A percentile compares a stretch with the other conserved stretches of the same genome.
These are phyloP conservation scores for Colletotrichum lini DNA, from an alignment of 2,329 filamentous ascomycete genomes.

Conservation along the genomic window DNA sequence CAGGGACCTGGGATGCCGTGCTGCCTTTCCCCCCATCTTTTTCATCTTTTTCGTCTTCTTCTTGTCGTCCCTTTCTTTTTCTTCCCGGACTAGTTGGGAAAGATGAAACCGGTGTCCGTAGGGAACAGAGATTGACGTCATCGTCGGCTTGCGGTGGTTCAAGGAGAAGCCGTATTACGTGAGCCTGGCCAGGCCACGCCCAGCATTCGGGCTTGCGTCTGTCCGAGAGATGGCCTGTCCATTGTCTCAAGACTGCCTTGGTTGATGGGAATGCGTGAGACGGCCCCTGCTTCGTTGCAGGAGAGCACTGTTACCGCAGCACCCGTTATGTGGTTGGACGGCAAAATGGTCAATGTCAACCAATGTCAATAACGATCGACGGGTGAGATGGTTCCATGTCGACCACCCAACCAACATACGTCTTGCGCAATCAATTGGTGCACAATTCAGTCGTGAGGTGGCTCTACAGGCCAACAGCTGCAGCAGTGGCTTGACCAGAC, in stretches of 20 bases:
- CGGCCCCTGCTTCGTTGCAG: slow-evolving; percentile 26
- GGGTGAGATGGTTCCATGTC: not conserved
- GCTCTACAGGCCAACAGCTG: not conserved
- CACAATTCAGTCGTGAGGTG: not conserved
- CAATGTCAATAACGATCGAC: not conserved
- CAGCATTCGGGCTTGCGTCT: slow-evolving; percentile 9
- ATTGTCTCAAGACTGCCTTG: slow-evolving; percentile 7
- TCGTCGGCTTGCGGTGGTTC: slow-evolving; percentile 19
- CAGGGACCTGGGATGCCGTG: slow-evolving; percentile 37
- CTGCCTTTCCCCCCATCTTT: not conserved
- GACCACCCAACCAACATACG: not conserved
- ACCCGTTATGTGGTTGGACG: slow-evolving; percentile 26
- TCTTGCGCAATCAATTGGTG: not conserved
- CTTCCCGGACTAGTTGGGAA: slow-evolving; percentile 22
- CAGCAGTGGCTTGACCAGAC: slow-evolving; percentile 13
- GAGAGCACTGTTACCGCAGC: slow-evolving; percentile 15
- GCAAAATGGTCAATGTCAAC: slow-evolving; percentile 5
- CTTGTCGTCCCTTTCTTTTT: not conserved
- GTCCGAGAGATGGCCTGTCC: slow-evolving; percentile 14
- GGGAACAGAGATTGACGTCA: slow-evolving; percentile 24
- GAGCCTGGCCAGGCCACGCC: slow-evolving; percentile 4
- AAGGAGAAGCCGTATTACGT: slow-evolving; percentile 25
- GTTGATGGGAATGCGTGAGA: slow-evolving; percentile 31
- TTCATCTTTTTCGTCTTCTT: no score
- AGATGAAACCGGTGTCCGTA: slow-evolving; percentile 36